Percentiles rank a stretch among this genome's conserved stretches.
These are phyloP conservation scores for Cystobasidium pallidum DNA, from an alignment of 1,284 basidiomycete genomes.

Conservation along the genomic window DNA sequence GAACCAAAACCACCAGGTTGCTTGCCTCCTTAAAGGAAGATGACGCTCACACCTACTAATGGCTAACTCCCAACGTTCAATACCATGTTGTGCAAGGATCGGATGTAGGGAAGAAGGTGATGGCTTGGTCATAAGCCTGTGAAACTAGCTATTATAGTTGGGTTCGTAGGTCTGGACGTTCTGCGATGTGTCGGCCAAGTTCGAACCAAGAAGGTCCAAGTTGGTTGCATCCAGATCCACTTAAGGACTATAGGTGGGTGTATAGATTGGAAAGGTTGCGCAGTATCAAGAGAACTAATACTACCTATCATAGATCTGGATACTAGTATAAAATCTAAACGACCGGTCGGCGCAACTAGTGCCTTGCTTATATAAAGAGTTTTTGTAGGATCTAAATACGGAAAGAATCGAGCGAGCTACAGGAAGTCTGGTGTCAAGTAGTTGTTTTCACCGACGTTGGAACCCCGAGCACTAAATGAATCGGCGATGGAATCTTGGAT, in stretches of 20 bases:
- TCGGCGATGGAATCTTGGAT: conserved; percentile 12
- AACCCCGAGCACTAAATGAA: background rate
- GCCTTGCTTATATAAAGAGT: conserved; percentile 16
- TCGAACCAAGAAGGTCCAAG: conserved; percentile 10
- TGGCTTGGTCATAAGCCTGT: background rate
- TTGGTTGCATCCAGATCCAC: conserved; percentile 1
- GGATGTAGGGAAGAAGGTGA: background rate
- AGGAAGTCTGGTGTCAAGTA: background rate
- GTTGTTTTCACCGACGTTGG: conserved; percentile 5
- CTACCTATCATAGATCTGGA: conserved; percentile 2
- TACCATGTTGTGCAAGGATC: background rate
- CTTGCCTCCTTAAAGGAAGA: too few species aligned
- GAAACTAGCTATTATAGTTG: background rate
- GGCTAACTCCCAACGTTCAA: too few species aligned
- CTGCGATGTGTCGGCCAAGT: conserved; percentile 9
- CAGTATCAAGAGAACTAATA: conserved; percentile 1
- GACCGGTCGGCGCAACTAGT: conserved; percentile 12
- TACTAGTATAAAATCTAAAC: conserved; percentile 8
- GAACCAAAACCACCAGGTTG: too few species aligned
- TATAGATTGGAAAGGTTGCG: conserved; percentile 14
- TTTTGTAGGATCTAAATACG: conserved; percentile 9
- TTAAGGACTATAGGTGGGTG: conserved; percentile 12
- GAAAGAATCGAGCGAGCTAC: conserved; percentile 4
- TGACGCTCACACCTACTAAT: too few species aligned
- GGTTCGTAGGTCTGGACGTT: background rate